Percentiles rank a stretch among this genome's conserved stretches.
phyloP scores from a whole-genome alignment of 495 filamentous ascomycete genomes.

The Penicillium bovifimosum region DNA sequence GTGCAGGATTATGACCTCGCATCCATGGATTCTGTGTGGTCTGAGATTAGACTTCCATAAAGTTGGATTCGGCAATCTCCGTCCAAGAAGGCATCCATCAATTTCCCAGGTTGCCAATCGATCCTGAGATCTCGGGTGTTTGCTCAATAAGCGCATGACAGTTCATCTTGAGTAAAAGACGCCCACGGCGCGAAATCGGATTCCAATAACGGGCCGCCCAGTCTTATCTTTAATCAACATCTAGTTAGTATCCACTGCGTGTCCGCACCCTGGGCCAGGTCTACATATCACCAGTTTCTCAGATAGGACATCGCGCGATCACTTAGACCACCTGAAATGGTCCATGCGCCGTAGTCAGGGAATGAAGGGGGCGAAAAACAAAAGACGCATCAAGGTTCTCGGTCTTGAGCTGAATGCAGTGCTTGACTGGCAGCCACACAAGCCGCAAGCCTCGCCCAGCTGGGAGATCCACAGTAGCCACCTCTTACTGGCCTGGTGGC shows the following conservation, averaged over 20 bases:
- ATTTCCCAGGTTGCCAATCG: background rate
- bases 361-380: background rate
- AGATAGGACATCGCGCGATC: background rate
- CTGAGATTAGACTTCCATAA: background rate
- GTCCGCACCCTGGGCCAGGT: background rate
- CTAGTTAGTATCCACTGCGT: background rate
- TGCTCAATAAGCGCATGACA: background rate
- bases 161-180: background rate
- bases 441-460: constrained; percentile 1
- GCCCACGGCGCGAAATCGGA: background rate
- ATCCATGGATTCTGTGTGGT: too few species aligned
- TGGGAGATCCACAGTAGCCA: constrained; percentile 12
- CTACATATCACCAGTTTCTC: background rate
- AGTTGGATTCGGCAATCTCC: background rate
- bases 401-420: background rate
- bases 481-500: constrained; percentile 26
- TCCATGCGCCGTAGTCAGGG: background rate
- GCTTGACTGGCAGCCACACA: constrained; percentile 10
- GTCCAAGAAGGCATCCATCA: background rate
- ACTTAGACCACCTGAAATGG: background rate
- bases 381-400: background rate
- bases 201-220: background rate
- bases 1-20: background rate
- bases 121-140: background rate
- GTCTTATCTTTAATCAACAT: background rate